Conservation (phyloP, 2,329 filamentous ascomycete genomes). For the Rutstroemia sydowiana region DNA sequence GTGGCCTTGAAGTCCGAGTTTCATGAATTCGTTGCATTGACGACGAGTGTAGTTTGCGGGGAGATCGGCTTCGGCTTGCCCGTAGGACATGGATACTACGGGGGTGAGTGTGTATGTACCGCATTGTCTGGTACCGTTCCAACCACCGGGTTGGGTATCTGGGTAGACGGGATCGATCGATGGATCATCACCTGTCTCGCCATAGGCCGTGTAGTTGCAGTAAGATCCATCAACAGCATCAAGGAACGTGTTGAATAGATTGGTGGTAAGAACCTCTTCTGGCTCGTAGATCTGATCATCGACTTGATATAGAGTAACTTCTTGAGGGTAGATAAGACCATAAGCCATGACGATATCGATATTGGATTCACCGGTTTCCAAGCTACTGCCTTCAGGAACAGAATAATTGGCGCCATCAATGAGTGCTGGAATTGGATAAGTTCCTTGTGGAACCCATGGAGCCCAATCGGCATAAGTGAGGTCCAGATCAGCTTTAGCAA, state of each 20-base stretch:
- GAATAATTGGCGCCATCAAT: conserved; percentile 20
- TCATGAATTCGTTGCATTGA: conserved; percentile 56
- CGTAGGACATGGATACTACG: conserved; percentile 55
- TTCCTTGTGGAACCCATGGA: conserved; percentile 15
- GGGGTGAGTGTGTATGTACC: conserved; percentile 19
- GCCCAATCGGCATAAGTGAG: conserved; percentile 12
- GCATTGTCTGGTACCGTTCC: conserved; percentile 31
- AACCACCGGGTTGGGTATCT: conserved; percentile 32
- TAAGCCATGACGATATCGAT: conserved; percentile 33
- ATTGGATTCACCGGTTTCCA: conserved; percentile 22
- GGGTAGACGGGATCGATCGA: conserved; percentile 38
- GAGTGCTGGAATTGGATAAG: conserved; percentile 15
- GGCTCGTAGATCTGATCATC: conserved; percentile 23
- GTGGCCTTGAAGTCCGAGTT: conserved; percentile 61
- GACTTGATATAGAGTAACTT: conserved; percentile 24
- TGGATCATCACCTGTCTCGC: conserved; percentile 34
- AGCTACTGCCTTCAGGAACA: conserved; percentile 3
- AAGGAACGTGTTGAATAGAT: conserved; percentile 27
- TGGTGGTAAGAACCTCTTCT: conserved; percentile 17
- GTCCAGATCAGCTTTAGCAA: conserved; percentile 16
- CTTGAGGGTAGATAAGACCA: conserved; percentile 11
- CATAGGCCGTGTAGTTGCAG: conserved; percentile 39
- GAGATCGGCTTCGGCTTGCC: conserved; percentile 58
- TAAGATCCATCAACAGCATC: conserved; percentile 32
- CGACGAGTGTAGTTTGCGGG: conserved; percentile 52